phyloP scores from a whole-genome alignment of 2,329 filamentous ascomycete species.

The Diaporthe velutina region DNA sequence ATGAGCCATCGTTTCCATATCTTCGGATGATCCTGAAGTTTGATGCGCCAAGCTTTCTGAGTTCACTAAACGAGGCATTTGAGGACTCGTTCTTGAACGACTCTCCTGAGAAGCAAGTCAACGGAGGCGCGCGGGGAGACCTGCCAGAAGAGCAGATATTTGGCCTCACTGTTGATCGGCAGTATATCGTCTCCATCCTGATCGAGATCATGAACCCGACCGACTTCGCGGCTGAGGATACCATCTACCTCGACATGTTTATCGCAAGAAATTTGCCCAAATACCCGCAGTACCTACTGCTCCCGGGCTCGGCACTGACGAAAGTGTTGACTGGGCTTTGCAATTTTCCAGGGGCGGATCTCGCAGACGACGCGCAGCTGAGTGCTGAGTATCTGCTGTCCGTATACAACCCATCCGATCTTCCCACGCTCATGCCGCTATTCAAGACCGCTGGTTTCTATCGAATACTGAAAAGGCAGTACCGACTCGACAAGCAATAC shows the following conservation, averaged over 20 bases:
- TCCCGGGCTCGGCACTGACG: constrained; percentile 88
- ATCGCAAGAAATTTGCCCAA: constrained; percentile 96
- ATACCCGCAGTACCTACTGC: constrained; percentile 93
- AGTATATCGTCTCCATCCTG: constrained; percentile 92
- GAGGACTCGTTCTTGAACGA: constrained; percentile 95
- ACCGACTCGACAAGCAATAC: constrained; percentile 83
- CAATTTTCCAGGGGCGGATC: constrained; percentile 81
- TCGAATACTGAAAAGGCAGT: constrained; percentile 90
- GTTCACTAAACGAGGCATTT: constrained; percentile 95
- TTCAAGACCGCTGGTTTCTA: constrained; percentile 88
- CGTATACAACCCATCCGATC: constrained; percentile 89
- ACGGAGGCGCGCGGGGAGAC: constrained; percentile 63
- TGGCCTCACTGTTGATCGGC: constrained; percentile 82
- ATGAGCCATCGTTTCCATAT: constrained; percentile 86
- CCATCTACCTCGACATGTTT: constrained; percentile 98
- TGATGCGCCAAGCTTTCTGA: constrained; percentile 92
- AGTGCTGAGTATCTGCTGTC: constrained; percentile 96
- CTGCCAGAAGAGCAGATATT: constrained; percentile 76
- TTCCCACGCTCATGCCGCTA: constrained; percentile 79
- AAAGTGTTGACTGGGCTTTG: constrained; percentile 86
- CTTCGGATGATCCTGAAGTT: constrained; percentile 87
- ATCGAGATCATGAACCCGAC: constrained; percentile 87
- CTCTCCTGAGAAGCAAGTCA: constrained; percentile 72
- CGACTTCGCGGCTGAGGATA: constrained; percentile 83
- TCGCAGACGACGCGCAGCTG: constrained; percentile 95